Conservation (phyloP, 176 grass and related monocot genomes). For the Otatea glauca region DNA sequence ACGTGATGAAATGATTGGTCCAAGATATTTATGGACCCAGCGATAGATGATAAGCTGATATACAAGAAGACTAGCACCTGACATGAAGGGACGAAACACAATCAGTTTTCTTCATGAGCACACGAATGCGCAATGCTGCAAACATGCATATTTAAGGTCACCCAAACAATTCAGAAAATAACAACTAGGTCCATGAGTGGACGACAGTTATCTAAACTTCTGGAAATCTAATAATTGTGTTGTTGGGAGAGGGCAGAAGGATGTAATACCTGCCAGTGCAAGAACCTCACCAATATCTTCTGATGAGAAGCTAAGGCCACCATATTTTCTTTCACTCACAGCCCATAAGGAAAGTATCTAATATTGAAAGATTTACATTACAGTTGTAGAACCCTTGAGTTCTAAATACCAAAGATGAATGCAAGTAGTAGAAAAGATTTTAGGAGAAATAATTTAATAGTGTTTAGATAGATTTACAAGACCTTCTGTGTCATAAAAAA, state of each 20-base stretch:
- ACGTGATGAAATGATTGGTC: conserved; percentile 53
- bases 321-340: conserved; percentile 63
- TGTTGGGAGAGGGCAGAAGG: background rate
- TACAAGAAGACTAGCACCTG: conserved; percentile 66
- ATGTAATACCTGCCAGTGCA: conserved; percentile 64
- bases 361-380: conserved; percentile 13
- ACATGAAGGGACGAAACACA: background rate
- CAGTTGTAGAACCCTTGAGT: background rate
- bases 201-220: background rate
- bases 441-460: background rate
- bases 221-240: background rate
- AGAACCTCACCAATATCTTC: conserved; percentile 68
- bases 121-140: background rate
- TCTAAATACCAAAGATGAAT: background rate
- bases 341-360: conserved; percentile 84
- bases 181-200: background rate
- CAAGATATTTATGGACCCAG: conserved; percentile 47
- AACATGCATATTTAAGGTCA: conserved; percentile 20
- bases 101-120: background rate
- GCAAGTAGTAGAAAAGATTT: background rate
- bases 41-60: conserved; percentile 69
- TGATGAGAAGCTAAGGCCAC: conserved; percentile 71
- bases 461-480: background rate
- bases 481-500: background rate
- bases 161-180: conserved; percentile 35